These are phyloP conservation scores for Prunus kanzakura DNA, from an alignment of 306 rosid species.

Conservation along the genomic window DNA sequence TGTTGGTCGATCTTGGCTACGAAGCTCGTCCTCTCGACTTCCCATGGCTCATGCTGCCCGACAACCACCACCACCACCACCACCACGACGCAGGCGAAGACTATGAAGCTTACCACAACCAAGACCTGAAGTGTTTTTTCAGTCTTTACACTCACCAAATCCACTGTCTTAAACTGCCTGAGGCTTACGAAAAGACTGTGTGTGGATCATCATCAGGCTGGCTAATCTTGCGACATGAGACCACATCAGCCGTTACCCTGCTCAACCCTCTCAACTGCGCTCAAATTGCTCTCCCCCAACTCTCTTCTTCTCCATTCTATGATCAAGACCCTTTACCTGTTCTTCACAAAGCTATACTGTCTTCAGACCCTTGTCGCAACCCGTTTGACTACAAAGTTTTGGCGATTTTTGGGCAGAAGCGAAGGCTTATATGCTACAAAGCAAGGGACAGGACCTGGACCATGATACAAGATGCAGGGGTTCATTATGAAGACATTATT, in stretches of 20 bases:
- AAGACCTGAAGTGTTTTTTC: not conserved
- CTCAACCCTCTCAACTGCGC: slow-evolving; percentile 1
- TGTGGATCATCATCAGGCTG: slow-evolving; percentile 6
- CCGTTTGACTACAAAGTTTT: not conserved
- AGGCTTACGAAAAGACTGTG: not conserved
- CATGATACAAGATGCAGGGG: not conserved
- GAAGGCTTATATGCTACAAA: slow-evolving; percentile 7
- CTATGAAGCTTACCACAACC: not conserved
- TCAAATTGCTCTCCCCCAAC: not conserved
- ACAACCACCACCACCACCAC: not conserved
- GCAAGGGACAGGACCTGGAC: not conserved
- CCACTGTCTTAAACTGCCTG: not conserved
- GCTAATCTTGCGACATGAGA: slow-evolving; percentile 2
- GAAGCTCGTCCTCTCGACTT: not conserved
- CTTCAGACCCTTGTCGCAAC: not conserved
- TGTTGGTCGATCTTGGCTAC: not conserved
- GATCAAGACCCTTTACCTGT: not conserved
- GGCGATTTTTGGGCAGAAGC: not conserved
- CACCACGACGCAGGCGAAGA: not conserved
- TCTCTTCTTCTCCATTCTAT: not conserved
- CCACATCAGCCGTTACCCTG: not conserved
- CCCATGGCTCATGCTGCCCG: slow-evolving; percentile 17
- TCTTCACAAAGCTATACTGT: slow-evolving; percentile 15
- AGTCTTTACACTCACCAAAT: not conserved
- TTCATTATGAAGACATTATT: not conserved